Evolutionary conservation across 495 filamentous ascomycete genomes (phyloP).

Genomic region (Paragyromitra xinjiangensis): DNA sequence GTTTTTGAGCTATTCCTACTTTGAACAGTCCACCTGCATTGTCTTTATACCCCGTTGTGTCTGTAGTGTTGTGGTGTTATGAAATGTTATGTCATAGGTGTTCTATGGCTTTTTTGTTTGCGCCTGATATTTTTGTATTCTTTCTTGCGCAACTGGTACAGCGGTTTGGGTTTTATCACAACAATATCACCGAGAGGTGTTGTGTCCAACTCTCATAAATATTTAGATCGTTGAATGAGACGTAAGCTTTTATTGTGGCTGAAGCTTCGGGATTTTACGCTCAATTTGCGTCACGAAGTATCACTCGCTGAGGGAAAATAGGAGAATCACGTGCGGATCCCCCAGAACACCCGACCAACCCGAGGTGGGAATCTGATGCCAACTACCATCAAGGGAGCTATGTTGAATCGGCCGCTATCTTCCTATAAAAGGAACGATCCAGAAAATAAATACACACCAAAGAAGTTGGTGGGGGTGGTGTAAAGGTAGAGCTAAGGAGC

Average conservation of each 20-base stretch:
- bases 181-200: neutral
- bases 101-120: conserved; percentile 17
- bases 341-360: neutral
- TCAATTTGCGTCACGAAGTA: neutral
- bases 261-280: neutral
- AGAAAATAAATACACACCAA: too few relatives aligned
- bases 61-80: neutral
- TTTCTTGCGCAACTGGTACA: conserved; percentile 11
- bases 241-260: neutral
- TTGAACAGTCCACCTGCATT: neutral
- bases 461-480: too few relatives aligned
- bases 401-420: too few relatives aligned
- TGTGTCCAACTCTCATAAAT: too few relatives aligned
- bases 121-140: conserved; percentile 14
- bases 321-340: neutral
- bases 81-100: conserved; percentile 3
- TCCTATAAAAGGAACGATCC: too few relatives aligned
- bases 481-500: too few relatives aligned
- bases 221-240: neutral
- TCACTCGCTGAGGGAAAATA: neutral
- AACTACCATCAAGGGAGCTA: too few relatives aligned
- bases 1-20: conserved; percentile 7
- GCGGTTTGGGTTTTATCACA: neutral
- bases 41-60: conserved; percentile 23
- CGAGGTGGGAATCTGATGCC: neutral